A percentile compares a stretch with the other conserved stretches of the same genome.
Evolutionary conservation across 441 rosid species (phyloP).

Genomic region (Brassica balearica): DNA sequence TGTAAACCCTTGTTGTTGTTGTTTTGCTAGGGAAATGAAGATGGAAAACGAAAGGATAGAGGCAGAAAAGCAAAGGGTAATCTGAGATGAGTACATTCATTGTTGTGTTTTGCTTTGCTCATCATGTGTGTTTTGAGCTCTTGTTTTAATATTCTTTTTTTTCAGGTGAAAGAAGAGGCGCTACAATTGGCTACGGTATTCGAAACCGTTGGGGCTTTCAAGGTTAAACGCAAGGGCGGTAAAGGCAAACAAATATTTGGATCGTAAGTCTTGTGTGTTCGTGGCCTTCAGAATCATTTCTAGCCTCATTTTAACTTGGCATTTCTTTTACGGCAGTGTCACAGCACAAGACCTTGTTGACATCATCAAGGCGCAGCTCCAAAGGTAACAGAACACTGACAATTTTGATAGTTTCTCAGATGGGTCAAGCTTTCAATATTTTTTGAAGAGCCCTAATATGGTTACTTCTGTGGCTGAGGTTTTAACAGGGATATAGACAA

Average conservation of each 20-base stretch:
- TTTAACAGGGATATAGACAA: constrained; percentile 84
- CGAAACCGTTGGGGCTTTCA: constrained; percentile 90
- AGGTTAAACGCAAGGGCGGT: constrained; percentile 94
- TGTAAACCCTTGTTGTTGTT: not conserved
- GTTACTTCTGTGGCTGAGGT: constrained; percentile 8
- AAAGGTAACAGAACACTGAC: constrained; percentile 55
- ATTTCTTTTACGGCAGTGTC: constrained; percentile 59
- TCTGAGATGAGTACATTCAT: constrained; percentile 19
- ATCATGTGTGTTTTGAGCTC: not conserved
- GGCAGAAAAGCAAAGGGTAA: constrained; percentile 92
- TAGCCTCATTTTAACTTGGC: constrained; percentile 2
- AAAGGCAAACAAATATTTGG: constrained; percentile 89
- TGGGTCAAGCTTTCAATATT: not conserved
- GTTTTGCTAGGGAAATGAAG: constrained; percentile 69
- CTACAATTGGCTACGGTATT: constrained; percentile 75
- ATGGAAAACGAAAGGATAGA: constrained; percentile 84
- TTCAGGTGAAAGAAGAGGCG: constrained; percentile 93
- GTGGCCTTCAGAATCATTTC: not conserved
- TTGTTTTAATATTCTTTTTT: constrained; percentile 17
- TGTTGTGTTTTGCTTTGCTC: constrained; percentile 3
- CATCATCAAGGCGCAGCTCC: constrained; percentile 90
- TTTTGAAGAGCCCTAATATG: not conserved
- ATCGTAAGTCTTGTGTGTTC: constrained; percentile 53
- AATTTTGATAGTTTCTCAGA: not conserved
- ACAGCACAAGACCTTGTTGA: constrained; percentile 93